Base-by-base conservation (phyloP, 2,329 filamentous ascomycete species). In the Aurifilum marmelostoma region DNA sequence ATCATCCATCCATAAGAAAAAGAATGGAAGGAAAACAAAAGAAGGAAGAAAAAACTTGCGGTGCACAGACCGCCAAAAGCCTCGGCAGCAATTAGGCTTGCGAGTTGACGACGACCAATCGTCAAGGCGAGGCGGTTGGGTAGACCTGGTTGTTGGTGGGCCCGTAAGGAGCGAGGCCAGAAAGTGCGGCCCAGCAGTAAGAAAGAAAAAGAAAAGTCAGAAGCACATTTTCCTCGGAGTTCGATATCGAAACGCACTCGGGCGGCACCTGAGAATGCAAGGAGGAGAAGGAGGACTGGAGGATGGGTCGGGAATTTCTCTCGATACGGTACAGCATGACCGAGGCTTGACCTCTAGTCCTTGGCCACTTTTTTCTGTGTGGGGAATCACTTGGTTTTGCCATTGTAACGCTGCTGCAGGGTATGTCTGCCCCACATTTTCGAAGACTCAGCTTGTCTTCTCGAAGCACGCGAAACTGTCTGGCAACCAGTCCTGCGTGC, bases 401-500 rank as follows among this genome's bases (percentile, higher is more conserved):
- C 18, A 65, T 56, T 64, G 27, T 65, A 54, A 69, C 24, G 56
- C 54, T 27, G 34, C 32, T 41, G 63, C 63, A 56, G 34, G 63
- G 50, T 47, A 56, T 41, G 16, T 14, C 37, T 52, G n/a, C 63
- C 56, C 68, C 68, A 70, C 68, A 52, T 14, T 67, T 67, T 65
- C 21, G 68, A 68, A 70, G 66, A 41, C 54, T 54, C 59, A 68
- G 59, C 37, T 65, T 68, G 41, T 65, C 67, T 70, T 70, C 68
- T 70, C 65, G 68, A 70, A 70, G 68, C 68, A 68, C 67, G 62
- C 66, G 68, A 68, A 68, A 70, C 68, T 50, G 62, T 65, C 62
- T 60, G 50, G 65, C 52, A 52, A 66, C 18, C 52, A 59, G 61
- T 64, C n/a, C 29, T 50, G 29, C 43, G 61, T 50, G 29, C 43